phyloP scores from a whole-genome alignment of 2,329 filamentous ascomycete genomes.

The Emergomyces pasteurianus region DNA sequence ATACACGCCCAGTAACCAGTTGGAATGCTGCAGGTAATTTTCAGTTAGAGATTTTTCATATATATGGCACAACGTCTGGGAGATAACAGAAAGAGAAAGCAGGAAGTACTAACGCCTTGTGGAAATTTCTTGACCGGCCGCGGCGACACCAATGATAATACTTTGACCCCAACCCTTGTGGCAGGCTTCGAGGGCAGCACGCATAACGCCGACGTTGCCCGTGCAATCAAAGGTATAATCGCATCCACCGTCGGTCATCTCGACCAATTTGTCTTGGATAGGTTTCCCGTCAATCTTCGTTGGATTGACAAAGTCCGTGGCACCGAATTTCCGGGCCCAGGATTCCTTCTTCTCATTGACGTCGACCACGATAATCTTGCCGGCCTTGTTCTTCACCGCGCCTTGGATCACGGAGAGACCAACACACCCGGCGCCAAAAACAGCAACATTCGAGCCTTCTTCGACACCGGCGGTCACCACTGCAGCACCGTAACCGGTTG shows the following conservation, averaged over 20 bases:
- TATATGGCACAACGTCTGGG: neutral
- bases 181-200: conserved; percentile 88
- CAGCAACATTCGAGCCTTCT: conserved; percentile 74
- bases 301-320: conserved; percentile 94
- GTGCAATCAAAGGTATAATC: conserved; percentile 99
- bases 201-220: conserved; percentile 92
- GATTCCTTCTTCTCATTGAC: conserved; percentile 83
- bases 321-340: conserved; percentile 90
- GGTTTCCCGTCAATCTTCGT: conserved; percentile 61
- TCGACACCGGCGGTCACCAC: conserved; percentile 88
- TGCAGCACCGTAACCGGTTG: conserved; percentile 92
- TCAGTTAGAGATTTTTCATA: neutral
- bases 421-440: conserved; percentile 94
- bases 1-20: conserved; percentile 91
- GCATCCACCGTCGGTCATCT: conserved; percentile 95
- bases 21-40: conserved; percentile 62
- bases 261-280: conserved; percentile 83
- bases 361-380: conserved; percentile 52
- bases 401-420: conserved; percentile 93
- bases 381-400: conserved; percentile 69
- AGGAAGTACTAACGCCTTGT: conserved; percentile 63
- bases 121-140: conserved; percentile 87
- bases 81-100: neutral
- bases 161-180: conserved; percentile 99
- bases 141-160: conserved; percentile 94